Base-by-base conservation (phyloP, 192 early-diverging fungal genomes). In the Gryganskiella cystojenkinii region DNA sequence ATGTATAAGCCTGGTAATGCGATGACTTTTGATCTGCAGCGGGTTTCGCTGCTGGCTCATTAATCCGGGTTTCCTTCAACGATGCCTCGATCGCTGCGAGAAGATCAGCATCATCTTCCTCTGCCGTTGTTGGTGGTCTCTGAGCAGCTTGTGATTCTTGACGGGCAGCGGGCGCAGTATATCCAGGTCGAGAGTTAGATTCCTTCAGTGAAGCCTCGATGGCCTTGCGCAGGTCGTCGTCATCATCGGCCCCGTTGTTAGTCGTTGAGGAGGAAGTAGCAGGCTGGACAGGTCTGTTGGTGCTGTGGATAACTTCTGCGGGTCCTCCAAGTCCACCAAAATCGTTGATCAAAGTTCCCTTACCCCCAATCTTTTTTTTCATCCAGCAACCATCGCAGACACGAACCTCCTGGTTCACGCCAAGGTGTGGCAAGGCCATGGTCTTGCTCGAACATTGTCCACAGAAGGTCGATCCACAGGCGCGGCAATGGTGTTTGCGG, bases 401-500 rank as follows among this genome's bases (percentile, higher is more conserved):
- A 47, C 98, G 92, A 17, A 99, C 98, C 25, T 91, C 86, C 24
- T 96, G 90, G 25, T 89, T 92, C 35, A 97, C 91, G 35, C 94
- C 98, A 53, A 97, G 83, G 50, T 93, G 89, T 17, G 95, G 93
- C 53, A 99, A 82, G 5, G 95, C 74, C 50, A 93, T 82, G 6
- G 72, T 91, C 82, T 97, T 98, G 40, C 94, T 91, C 10, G 96
- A 99, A 79, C 98, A 99, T 54, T 93, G 86, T 22, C 93, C 88
- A 82, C 97, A 98, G 67, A 93, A 99, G 20, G 95, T 96, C 37
- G 91, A 82, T 17, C 98, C 98, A 79, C 98, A 99, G 69, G 96
- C 93, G 75, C 98, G 92, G 70, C 98, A 99, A 82, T 99, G 98
- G 79, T 99, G 98, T 80, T 99, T 98, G 61, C 98, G 89, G 80